Evolutionary conservation across 805 yeast genomes (phyloP), one percentile per base, ranked within the genome.

Genomic region (Cyberlindnera misumaiensis): DNA sequence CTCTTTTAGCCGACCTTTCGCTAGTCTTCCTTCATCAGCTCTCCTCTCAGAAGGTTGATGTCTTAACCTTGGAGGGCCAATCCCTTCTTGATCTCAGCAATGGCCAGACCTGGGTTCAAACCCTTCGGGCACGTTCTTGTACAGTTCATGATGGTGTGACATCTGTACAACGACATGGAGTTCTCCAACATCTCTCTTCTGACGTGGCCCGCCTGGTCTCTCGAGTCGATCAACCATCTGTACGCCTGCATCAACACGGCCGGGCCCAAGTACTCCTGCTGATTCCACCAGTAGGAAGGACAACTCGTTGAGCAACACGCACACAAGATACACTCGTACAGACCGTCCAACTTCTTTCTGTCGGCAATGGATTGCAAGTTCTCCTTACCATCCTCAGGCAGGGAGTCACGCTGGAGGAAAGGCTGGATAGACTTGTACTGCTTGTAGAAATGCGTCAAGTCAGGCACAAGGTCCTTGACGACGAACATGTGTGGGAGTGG

Each of bases 211-310:
- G 96, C 96, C 65, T 87, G 82, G 68, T 93, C 98, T 72, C 98
- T 83, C 31, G 95, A 83, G 67, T 93, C 98, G 45, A 88, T 78
- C 73, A 93, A 80, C 98, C 98, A 93, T 73, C 98, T 83, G 76
- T 80, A 93, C 40, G 97, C 97, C 74, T 93, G 98, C 96, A 93
- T 85, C 64, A 93, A 76, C 39, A 93, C 97, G 24, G 98, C 98
- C 18, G 98, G 98, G 41, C 98, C 98, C 55, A 93, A 72, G 68
- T 93, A 93, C 72, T 93, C 95, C 68, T 89, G 95, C 70, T 87
- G 96, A 70, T 93, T 93, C 98, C 98, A 93, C 98, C 98, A 93
- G 76, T 93, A 93, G 3, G 97, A 89, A 39, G 98, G 98, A 72
- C 98, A 93, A 14, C 97, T 81, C 37, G 98, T 93, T 27, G 97